Evolutionary conservation across 345 rosid species (phyloP).

Genomic region (Erysimum cheiranthoides): DNA sequence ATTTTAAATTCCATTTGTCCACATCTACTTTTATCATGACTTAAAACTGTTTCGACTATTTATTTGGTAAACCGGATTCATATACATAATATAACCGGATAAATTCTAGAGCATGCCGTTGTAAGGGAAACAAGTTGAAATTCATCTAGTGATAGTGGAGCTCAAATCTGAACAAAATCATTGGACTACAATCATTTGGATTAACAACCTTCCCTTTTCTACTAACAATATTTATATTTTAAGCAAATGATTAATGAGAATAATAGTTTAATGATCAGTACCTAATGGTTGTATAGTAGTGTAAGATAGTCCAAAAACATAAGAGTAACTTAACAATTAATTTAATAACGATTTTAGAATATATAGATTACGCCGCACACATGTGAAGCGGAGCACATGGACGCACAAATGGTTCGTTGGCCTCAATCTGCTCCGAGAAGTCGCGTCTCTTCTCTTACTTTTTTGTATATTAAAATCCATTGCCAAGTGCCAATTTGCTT

Average conservation of each 20-base stretch:
- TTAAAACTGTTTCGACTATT: no score
- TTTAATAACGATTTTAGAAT: background rate
- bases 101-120: background rate
- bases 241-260: background rate
- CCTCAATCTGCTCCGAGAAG: slow-evolving; percentile 62
- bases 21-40: background rate
- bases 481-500: slow-evolving; percentile 28
- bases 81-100: background rate
- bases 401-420: slow-evolving; percentile 36
- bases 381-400: slow-evolving; percentile 38
- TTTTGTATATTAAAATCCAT: background rate
- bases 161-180: slow-evolving; percentile 1
- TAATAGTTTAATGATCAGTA: background rate
- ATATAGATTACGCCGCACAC: slow-evolving; percentile 37
- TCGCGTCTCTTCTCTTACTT: slow-evolving; percentile 50
- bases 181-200: slow-evolving; percentile 23
- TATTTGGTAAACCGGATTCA: background rate
- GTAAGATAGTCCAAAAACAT: slow-evolving; percentile 17
- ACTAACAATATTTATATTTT: background rate
- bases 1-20: background rate
- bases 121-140: background rate
- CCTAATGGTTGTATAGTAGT: slow-evolving; percentile 6
- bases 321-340: slow-evolving; percentile 15
- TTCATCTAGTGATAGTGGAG: background rate
- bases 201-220: background rate